Conservation (phyloP, 106 monocot genomes). For the Dendrobium chrysotoxum region DNA sequence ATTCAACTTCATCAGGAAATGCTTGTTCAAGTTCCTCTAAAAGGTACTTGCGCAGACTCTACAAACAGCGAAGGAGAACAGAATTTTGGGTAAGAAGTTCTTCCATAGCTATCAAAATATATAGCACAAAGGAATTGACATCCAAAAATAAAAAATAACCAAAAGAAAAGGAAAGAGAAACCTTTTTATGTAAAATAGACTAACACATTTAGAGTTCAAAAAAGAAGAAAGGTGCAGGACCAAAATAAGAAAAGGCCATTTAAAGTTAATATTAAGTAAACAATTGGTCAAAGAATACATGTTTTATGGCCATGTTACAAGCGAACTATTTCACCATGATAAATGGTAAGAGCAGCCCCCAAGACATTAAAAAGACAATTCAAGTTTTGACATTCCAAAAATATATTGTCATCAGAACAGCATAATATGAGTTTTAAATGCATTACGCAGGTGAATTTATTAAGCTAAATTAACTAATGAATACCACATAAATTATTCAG, state of each 20-base stretch:
- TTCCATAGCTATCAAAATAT: not conserved
- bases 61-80: constrained; percentile 1
- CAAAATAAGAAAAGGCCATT: not conserved
- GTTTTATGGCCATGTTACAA: not conserved
- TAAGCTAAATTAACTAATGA: no score
- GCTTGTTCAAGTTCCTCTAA: constrained; percentile 82
- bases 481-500: no score
- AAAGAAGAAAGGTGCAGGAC: not conserved
- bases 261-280: not conserved
- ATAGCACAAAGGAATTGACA: not conserved
- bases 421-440: not conserved
- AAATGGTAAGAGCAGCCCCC: not conserved
- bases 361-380: not conserved
- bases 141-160: not conserved
- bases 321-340: no score
- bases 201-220: not conserved
- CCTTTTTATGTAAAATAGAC: not conserved
- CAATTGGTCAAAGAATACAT: not conserved
- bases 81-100: not conserved
- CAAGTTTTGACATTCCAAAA: not conserved
- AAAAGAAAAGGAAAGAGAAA: not conserved
- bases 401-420: not conserved
- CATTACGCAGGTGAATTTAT: not conserved
- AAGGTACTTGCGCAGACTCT: constrained; percentile 75
- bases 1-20: constrained; percentile 86